These are phyloP conservation scores for Penicillium roqueforti DNA, from an alignment of 495 filamentous ascomycete genomes.

Conservation along the genomic window DNA sequence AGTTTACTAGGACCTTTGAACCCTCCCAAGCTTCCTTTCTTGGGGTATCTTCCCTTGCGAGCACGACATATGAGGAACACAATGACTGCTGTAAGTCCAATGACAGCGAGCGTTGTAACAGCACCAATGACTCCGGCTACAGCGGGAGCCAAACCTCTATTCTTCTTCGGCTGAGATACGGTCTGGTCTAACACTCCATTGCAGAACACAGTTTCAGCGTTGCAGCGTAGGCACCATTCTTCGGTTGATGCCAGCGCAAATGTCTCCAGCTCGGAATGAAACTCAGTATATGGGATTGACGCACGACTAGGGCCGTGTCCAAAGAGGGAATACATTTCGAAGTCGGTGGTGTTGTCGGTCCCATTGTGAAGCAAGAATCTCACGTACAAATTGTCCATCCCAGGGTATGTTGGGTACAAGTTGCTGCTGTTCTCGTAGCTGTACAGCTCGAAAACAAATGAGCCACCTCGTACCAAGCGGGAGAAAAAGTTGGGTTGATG, in stretches of 20 bases:
- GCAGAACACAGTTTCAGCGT: slow-evolving; percentile 59
- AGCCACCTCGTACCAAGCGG: slow-evolving; percentile 62
- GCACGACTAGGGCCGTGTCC: slow-evolving; percentile 47
- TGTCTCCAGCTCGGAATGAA: slow-evolving; percentile 53
- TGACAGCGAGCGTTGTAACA: slow-evolving; percentile 35
- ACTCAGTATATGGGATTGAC: slow-evolving; percentile 58
- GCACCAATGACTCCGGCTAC: slow-evolving; percentile 57
- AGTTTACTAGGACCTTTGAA: slow-evolving; percentile 50
- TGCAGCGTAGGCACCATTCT: slow-evolving; percentile 68
- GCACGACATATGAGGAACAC: slow-evolving; percentile 43
- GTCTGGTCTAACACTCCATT: slow-evolving; percentile 29
- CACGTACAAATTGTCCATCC: slow-evolving; percentile 57
- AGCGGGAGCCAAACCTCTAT: slow-evolving; percentile 26
- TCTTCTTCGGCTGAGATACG: background rate
- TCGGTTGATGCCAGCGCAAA: slow-evolving; percentile 56
- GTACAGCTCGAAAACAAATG: slow-evolving; percentile 72
- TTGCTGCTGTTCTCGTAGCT: slow-evolving; percentile 47
- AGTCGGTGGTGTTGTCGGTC: slow-evolving; percentile 45
- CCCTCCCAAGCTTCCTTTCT: slow-evolving; percentile 33
- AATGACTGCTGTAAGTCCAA: slow-evolving; percentile 22
- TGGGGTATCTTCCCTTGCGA: slow-evolving; percentile 22
- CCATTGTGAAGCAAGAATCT: slow-evolving; percentile 78
- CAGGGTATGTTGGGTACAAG: slow-evolving; percentile 43
- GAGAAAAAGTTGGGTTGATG: slow-evolving; percentile 61
- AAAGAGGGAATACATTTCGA: slow-evolving; percentile 47